Evolutionary conservation across 2,329 filamentous ascomycete genomes (phyloP), one percentile per base, ranked within the genome.

Genomic region (Calonectria multiphialidica): DNA sequence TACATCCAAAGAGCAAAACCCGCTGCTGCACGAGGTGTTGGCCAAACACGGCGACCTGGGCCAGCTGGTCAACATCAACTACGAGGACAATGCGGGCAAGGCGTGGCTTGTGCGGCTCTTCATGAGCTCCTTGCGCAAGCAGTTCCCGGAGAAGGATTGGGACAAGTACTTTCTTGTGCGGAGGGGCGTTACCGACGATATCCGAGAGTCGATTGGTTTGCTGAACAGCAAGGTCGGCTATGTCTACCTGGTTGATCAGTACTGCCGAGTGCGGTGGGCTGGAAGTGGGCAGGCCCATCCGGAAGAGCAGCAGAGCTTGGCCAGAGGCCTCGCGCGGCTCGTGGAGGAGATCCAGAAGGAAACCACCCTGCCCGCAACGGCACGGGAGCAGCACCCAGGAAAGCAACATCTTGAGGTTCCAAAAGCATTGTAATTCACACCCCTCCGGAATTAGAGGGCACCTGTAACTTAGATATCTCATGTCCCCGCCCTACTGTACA

Each of bases 201-300:
- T 93, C 68, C 87, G 89, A 65, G 91, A 93, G 82, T 87, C 85
- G 45, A 90, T 93, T 73, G 92, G 92, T 13, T 77, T 98, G 81
- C 86, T 98, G 81, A 99, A 99, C 84, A 92, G 91, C 76, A 97
- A 96, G 84, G 96, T 98, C 40, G 96, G 96, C 44, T 98, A 98
- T 85, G 93, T 96, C 5, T 99, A 98, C 84, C 88, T 99, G 59
- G 88, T 99, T 71, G 97, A 99, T 82, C 88, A 92, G 74, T 88
- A 96, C 75, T 98, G 95, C 83, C 94, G 92, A 84, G 97, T 99
- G 77, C 90, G 97, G 69, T 99, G 97, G 97, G 97, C 96, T 0
- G 97, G 94, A 5, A 98, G 95, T 80, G 94, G 93, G 15, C 82
- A 88, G 57, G 91, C 92, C 55, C 88, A 91, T 73, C 88, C 88